phyloP scores from a whole-genome alignment of 495 filamentous ascomycete genomes.

The Podospora tetraspora region DNA sequence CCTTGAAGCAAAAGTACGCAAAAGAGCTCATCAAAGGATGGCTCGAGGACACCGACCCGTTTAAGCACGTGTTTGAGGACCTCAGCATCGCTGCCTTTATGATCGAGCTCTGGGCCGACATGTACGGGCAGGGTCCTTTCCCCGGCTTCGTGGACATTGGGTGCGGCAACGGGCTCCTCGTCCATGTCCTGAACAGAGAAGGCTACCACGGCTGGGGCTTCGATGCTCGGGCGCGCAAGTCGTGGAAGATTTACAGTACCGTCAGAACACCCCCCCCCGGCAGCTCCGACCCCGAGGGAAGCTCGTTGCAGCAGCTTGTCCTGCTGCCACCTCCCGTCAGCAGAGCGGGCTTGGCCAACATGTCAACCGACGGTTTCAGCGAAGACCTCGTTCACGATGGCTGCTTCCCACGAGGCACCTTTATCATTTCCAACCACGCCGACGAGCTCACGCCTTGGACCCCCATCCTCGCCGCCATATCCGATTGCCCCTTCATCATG shows the following conservation, averaged over 20 bases:
- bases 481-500: conserved; percentile 72
- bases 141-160: conserved; percentile 94
- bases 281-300: conserved; percentile 11
- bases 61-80: conserved; percentile 93
- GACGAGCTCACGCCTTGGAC: conserved; percentile 97
- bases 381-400: conserved; percentile 58
- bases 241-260: conserved; percentile 67
- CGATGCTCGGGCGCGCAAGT: conserved; percentile 76
- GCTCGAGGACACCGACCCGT: conserved; percentile 80
- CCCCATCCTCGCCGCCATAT: conserved; percentile 73
- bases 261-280: conserved; percentile 22
- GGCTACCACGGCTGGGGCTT: conserved; percentile 87
- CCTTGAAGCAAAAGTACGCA: conserved; percentile 75
- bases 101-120: conserved; percentile 83
- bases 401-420: conserved; percentile 66
- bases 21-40: conserved; percentile 59
- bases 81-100: conserved; percentile 88
- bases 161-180: conserved; percentile 92
- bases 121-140: conserved; percentile 63
- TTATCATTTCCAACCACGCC: conserved; percentile 94
- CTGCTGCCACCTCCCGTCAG: conserved; percentile 59
- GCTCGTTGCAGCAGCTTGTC: conserved; percentile 61
- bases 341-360: conserved; percentile 11
- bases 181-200: conserved; percentile 74
- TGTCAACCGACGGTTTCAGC: conserved; percentile 22